These are phyloP conservation scores for Alternaria brassicae DNA, from an alignment of 2,329 filamentous ascomycete genomes.

Conservation along the genomic window DNA sequence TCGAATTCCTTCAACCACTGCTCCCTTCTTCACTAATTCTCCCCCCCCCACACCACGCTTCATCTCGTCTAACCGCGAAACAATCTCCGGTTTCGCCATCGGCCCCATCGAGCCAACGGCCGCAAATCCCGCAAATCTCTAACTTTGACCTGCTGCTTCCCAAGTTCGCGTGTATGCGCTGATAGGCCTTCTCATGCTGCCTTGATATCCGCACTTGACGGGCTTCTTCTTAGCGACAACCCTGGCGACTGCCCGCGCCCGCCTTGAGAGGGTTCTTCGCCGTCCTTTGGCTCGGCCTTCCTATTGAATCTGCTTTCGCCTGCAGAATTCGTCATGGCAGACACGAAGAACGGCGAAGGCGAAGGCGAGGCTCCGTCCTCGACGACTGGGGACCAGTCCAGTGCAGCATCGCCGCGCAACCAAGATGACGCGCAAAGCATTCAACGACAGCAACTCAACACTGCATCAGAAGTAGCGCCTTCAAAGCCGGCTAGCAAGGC, in stretches of 20 bases:
- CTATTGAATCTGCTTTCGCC: conserved; percentile 26
- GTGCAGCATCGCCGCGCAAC: conserved; percentile 38
- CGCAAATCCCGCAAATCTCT: conserved; percentile 15
- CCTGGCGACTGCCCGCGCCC: conserved; percentile 37
- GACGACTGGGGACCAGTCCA: conserved; percentile 39
- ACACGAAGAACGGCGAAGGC: conserved; percentile 47
- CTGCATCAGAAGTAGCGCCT: conserved; percentile 37
- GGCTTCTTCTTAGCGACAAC: conserved; percentile 36
- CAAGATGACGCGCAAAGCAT: conserved; percentile 39
- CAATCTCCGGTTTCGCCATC: conserved; percentile 24
- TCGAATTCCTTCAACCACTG: conserved; percentile 36
- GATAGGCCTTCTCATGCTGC: conserved; percentile 45
- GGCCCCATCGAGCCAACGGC: conserved; percentile 23
- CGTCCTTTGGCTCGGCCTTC: conserved; percentile 26
- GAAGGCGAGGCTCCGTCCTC: conserved; percentile 46
- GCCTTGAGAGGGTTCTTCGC: conserved; percentile 29
- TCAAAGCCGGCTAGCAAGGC: conserved; percentile 45
- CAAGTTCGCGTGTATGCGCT: conserved; percentile 45
- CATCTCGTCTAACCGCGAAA: conserved; percentile 15
- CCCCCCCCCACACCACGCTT: conserved; percentile 21
- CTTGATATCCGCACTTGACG: conserved; percentile 46
- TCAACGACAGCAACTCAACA: conserved; percentile 25
- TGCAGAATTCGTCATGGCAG: conserved; percentile 43
- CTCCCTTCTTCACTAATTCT: conserved; percentile 26
- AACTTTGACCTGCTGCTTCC: conserved; percentile 25